Base-by-base conservation (phyloP, 164 flowering plant genomes). In the Berberis vulgaris region DNA sequence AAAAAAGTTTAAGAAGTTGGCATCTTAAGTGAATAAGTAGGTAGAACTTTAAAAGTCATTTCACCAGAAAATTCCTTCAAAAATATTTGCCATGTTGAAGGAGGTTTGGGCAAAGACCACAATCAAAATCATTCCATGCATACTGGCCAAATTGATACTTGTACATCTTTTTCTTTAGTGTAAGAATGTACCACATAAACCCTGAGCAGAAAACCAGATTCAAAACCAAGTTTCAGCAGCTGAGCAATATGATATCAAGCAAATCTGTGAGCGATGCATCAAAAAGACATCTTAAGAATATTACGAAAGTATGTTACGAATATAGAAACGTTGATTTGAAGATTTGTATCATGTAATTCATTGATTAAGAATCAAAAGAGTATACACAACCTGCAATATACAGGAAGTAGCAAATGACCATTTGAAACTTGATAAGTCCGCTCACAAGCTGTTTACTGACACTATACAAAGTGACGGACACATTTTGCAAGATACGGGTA, bases 71-170 rank as follows among this genome's bases (percentile, higher is more conserved):
- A 93, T 88, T 54, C 98, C 98, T 81, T 93, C 98, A 73, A 84
- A 93, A 38, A 93, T 93, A 72, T 82, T 93, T 74, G 95, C 97
- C 1, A 93, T 97, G 45, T 95, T 86, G 74, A 93, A 93, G 3
- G 98, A 72, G 12, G 98, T 88, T 75, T 90, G 98, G 0, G 87
- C 72, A 74, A 93, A 93, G 71, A 90, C 97, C 67, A 90, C 92
- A 69, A 93, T 86, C n/a, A 93, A 83, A 73, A 93, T 93, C 98
- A 93, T 93, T 93, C 98, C 98, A 93, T 63, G 98, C 98, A 69
- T 76, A 93, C 77, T 90, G 98, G 71, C 98, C 81, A 80, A 93
- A 93, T 66, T 93, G 98, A 81, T 93, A 93, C 82, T 93, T 93
- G 84, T 90, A 93, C 97, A 90, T 85, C 86, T 87, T 90, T 85